A percentile compares a stretch with the other conserved stretches of the same genome.
These are phyloP conservation scores for Diaporthe ampelina DNA, from an alignment of 2,329 filamentous ascomycete species.

Conservation along the genomic window DNA sequence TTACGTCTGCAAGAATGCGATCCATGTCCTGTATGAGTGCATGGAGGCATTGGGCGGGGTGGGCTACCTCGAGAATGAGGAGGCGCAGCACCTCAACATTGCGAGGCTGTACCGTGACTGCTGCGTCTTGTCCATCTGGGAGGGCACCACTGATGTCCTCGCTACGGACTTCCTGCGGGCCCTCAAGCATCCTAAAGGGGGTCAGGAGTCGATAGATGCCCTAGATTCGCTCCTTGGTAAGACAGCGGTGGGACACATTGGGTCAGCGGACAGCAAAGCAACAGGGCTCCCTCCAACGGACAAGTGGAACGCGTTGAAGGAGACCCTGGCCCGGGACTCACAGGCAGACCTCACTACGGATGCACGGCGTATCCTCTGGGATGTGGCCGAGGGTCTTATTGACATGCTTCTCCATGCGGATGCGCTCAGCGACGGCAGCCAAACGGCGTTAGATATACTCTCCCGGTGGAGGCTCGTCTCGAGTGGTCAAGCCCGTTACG, in stretches of 20 bases:
- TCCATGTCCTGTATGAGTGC: constrained; percentile 65
- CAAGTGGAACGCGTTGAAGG: neutral
- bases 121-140: constrained; percentile 68
- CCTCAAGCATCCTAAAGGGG: constrained; percentile 55
- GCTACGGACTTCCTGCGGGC: constrained; percentile 65
- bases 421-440: neutral
- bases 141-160: constrained; percentile 80
- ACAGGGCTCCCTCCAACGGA: no score
- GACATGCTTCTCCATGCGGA: neutral
- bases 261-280: neutral
- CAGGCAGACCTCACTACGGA: neutral
- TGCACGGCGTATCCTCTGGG: neutral
- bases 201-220: constrained; percentile 2
- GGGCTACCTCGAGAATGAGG: constrained; percentile 73
- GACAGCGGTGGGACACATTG: neutral
- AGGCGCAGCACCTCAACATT: constrained; percentile 75
- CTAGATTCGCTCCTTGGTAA: neutral
- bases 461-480: neutral
- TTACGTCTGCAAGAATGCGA: constrained; percentile 64
- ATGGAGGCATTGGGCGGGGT: constrained; percentile 78
- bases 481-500: no score
- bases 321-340: neutral
- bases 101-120: constrained; percentile 76
- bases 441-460: neutral
- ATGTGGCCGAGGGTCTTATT: neutral